These are phyloP conservation scores for Cnidoscolus chayamansa DNA, from an alignment of 441 rosid species.

Conservation along the genomic window DNA sequence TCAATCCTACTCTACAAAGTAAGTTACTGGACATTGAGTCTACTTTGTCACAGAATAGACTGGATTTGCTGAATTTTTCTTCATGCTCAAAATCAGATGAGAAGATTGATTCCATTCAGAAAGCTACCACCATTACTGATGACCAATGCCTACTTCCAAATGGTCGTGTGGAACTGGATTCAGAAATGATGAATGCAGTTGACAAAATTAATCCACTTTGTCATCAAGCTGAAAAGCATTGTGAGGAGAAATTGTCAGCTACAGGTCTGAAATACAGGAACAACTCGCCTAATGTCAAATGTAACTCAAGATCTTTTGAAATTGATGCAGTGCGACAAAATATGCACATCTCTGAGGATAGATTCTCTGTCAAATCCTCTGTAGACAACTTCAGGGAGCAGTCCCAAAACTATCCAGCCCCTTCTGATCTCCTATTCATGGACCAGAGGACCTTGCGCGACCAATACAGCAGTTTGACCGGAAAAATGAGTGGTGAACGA, in stretches of 20 bases:
- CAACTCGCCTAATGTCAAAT: constrained; percentile 21
- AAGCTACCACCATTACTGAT: constrained; percentile 21
- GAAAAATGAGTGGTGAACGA: constrained; percentile 25
- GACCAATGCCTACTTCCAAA: constrained; percentile 20
- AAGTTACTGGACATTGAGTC: constrained; percentile 34
- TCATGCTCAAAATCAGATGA: constrained; percentile 26
- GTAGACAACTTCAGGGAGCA: constrained; percentile 25
- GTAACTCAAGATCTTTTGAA: constrained; percentile 25
- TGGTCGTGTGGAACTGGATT: constrained; percentile 29
- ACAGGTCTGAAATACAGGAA: constrained; percentile 23
- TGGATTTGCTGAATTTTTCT: constrained; percentile 26
- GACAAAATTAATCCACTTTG: constrained; percentile 24
- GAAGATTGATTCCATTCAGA: constrained; percentile 30
- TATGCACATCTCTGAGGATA: constrained; percentile 26
- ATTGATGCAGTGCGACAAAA: constrained; percentile 28
- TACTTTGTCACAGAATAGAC: constrained; percentile 23
- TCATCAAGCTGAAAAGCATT: constrained; percentile 33
- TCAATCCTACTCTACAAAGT: constrained; percentile 33
- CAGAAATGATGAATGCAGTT: constrained; percentile 24
- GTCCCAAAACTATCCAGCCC: constrained; percentile 20
- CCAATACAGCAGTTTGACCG: constrained; percentile 24
- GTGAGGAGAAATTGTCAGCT: constrained; percentile 22
- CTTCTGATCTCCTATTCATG: constrained; percentile 19
- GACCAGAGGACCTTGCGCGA: constrained; percentile 19
- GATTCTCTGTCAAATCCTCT: constrained; percentile 25